Evolutionary conservation across 116 monocot genomes (phyloP), one percentile per base, ranked within the genome.

Genomic region (Papilionanthe hybrid): DNA sequence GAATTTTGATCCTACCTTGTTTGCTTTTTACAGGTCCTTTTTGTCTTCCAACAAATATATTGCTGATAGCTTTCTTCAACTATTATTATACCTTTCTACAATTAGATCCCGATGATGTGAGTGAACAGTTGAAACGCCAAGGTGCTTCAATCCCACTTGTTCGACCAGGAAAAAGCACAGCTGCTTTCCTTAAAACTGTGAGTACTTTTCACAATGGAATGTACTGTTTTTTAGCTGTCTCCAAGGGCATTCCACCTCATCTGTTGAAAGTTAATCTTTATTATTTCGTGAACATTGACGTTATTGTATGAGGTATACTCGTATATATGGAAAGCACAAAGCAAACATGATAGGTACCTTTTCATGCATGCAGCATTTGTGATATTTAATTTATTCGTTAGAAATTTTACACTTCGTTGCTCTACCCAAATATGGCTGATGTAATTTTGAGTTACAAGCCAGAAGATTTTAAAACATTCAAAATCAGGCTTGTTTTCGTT

Each of bases 81-180:
- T 95, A 99, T 75, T 95, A 95, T 75, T 99, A 99, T 78, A 99
- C 99, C 28, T 99, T 99, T 83, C 93, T 99, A 81, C 95, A 99
- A 85, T 81, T 99, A 85, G 99, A 99, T 86, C 99, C 99, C 79
- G 93, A 95, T 79, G 99, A 99, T 92, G 90, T 99, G 27, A 99
- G 99, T 42, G 95, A 99, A 80, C 95, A 99, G 78, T 87, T 99
- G 82, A 99, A 99, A 86, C 93, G 99, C 29, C 93, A 91, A 82
- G 99, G 99, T 53, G 99, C 99, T 86, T 99, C 99, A 47, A 99
- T 99, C 49, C 99, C 99, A 18, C 90, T 95, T 68, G 99, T 99
- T 42, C 81, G 99, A 55, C 99, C 95, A 22, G 99, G 95, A 78
- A 95, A 99, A 84, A 95, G 89, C 83, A 99, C 99, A 17, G 95